A percentile compares a stretch with the other conserved stretches of the same genome.
Conservation (phyloP, 768 basidiomycete species). For the Hericium rajendrae region DNA sequence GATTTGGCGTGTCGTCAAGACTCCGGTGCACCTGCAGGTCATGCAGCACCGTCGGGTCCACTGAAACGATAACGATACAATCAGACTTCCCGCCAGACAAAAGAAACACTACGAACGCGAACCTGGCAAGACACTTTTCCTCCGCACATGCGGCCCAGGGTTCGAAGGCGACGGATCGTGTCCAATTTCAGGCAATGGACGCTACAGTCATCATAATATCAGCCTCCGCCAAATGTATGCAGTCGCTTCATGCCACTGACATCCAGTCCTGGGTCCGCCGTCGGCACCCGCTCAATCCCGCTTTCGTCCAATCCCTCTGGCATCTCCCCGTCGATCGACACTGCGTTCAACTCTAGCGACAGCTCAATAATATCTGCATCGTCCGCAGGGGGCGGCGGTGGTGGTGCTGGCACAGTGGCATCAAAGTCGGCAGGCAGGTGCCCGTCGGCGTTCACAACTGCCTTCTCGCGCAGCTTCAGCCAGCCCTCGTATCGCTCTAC, state of each 20-base stretch:
- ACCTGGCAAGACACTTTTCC: conserved; percentile 94
- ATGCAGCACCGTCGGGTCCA: conserved; percentile 81
- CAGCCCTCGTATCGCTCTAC: conserved; percentile 82
- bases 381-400: conserved; percentile 71
- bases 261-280: conserved; percentile 85
- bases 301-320: conserved; percentile 67
- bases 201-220: conserved; percentile 29
- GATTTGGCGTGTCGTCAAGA: conserved; percentile 35
- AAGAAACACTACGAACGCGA: conserved; percentile 15
- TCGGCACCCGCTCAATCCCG: conserved; percentile 81
- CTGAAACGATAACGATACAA: conserved; percentile 28
- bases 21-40: conserved; percentile 84
- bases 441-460: conserved; percentile 60
- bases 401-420: conserved; percentile 60
- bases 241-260: conserved; percentile 38
- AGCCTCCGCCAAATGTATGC: conserved; percentile 13
- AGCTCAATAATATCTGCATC: conserved; percentile 84
- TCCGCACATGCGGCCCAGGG: conserved; percentile 73
- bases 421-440: conserved; percentile 63
- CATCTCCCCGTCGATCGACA: conserved; percentile 62
- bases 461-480: conserved; percentile 75
- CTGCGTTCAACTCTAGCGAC: conserved; percentile 81
- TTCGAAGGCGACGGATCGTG: conserved; percentile 42
- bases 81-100: neutral
- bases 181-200: conserved; percentile 57